Base-by-base conservation (phyloP, 441 rosid species). In the Erysimum cheiri region DNA sequence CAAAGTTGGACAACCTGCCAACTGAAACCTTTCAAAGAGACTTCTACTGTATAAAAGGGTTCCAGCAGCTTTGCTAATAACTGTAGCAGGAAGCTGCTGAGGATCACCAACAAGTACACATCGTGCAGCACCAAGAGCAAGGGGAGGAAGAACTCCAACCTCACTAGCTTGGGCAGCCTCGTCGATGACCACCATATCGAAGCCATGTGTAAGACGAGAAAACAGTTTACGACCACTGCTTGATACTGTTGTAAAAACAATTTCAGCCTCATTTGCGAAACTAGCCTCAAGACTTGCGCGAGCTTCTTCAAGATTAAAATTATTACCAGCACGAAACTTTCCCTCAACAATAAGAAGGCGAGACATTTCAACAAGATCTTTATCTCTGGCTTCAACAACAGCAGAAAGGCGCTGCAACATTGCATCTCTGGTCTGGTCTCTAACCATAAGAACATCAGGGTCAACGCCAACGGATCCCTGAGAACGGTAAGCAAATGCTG, bases 161-260 rank as follows among this genome's bases (percentile, higher is more conserved):
- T 96, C 99, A 63, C 98, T 92, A 65, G 99, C 99, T 81, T 96
- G 99, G 36, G 99, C 99, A 64, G 99, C 99, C 78, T 96, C 99
- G 40, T 96, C 99, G 39, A 92, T 95, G 77, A 95, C 99, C 35
- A 95, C 99, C 99, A 95, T 95, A 77, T 95, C 99, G 41, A 95
- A 95, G 72, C 99, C 98, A 89, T 95, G 99, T n/a, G 93, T 87
- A 31, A 95, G 96, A 61, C 99, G 96, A 74, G 98, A 89, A 83
- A 95, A 95, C 80, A 92, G 71, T 77, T 95, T 95, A 32, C 98
- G 93, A 29, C 99, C 99, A 77, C 99, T 95, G 82, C 99, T 95
- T 54, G 99, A 95, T 52, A 95, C 99, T 8, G 99, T 95, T 39
- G 99, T 95, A 77, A 95, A 95, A 67, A 95, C 99, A 80, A 95